A percentile compares a stretch with the other conserved stretches of the same genome.
Conservation (phyloP, 225 moss, liverwort and hornwort species). For the Bryum argenteum region DNA sequence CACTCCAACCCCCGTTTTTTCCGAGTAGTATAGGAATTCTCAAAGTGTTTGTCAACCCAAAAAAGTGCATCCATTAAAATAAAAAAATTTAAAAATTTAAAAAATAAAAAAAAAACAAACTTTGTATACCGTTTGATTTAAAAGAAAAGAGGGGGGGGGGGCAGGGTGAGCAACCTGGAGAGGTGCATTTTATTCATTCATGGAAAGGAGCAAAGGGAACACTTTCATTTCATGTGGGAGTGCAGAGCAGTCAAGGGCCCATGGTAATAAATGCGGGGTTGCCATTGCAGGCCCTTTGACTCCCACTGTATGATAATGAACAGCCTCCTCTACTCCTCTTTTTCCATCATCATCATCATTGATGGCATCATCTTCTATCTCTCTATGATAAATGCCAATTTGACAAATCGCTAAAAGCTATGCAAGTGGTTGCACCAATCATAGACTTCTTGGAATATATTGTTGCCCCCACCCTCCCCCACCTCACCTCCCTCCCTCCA, state of each 20-base stretch:
- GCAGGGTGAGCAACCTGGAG: too few species aligned
- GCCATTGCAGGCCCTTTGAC: neutral
- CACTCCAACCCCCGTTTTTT: too few species aligned
- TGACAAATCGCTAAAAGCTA: neutral
- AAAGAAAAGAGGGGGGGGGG: too few species aligned
- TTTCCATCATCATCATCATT: neutral
- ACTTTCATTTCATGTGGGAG: neutral
- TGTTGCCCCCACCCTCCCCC: neutral
- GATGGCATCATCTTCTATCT: neutral
- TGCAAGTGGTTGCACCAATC: neutral
- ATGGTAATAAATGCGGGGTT: neutral
- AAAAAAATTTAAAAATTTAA: too few species aligned
- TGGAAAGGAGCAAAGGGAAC: neutral
- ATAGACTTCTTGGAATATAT: neutral
- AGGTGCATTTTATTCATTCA: neutral
- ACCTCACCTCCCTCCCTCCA: neutral
- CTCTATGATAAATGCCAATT: neutral
- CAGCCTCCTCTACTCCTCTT: neutral
- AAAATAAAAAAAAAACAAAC: too few species aligned
- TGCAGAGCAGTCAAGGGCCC: slow-evolving; percentile 1
- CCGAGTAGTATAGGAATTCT: too few species aligned
- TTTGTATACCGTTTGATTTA: too few species aligned
- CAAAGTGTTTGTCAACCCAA: too few species aligned
- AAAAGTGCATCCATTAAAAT: too few species aligned
- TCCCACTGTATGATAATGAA: neutral